Base-by-base conservation (phyloP, 768 basidiomycete species). In the Sarcodon sp. region DNA sequence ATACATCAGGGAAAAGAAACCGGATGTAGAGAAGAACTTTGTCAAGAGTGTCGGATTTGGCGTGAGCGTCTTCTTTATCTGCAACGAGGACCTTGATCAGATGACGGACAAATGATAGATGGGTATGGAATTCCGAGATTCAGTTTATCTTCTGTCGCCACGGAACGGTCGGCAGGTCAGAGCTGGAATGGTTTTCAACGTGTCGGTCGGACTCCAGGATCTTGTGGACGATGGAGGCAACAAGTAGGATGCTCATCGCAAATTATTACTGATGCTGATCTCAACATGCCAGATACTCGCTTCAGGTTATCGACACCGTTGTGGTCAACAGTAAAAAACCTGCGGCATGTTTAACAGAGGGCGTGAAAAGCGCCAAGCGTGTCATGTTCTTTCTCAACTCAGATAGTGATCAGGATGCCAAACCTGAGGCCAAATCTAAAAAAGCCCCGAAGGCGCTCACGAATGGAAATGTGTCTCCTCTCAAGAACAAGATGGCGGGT, bases 121-220 rank as follows among this genome's bases (percentile, higher is more conserved):
- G 62, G 94, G 94, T 6, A 79, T 97, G 60, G 94, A 99, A 62
- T 97, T 93, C 67, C 80, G 92, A 37, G 94, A 99, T 59, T 78
- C 83, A 8, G 70, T 80, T 0, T 96, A 92, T 61, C 66, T 92
- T 10, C 68, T 98, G 35, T 84, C 83, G 4, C 53, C 80, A 7
- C 98, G 94, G 68, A 94, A 89, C 57, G 66, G 66, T 6, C 79
- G 83, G 8, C 66, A 65, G 11, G 61, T 97, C 44, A 80, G 76
- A 58, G 68, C 80, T 47, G 81, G 83, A 58, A 96, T 94, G 92
- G 74, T 88, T 27, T 71, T 96, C 61, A 87, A 83, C 58, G 69
- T 99, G 33, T 75, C 76, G 15, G 70, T 98, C 44, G 92, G 92
- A 3, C 91, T 98, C 62, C 72, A 81, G 27, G 87, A 87, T 51